These are phyloP conservation scores for Boletellus emodensis DNA, from an alignment of 768 basidiomycete species.

Conservation along the genomic window DNA sequence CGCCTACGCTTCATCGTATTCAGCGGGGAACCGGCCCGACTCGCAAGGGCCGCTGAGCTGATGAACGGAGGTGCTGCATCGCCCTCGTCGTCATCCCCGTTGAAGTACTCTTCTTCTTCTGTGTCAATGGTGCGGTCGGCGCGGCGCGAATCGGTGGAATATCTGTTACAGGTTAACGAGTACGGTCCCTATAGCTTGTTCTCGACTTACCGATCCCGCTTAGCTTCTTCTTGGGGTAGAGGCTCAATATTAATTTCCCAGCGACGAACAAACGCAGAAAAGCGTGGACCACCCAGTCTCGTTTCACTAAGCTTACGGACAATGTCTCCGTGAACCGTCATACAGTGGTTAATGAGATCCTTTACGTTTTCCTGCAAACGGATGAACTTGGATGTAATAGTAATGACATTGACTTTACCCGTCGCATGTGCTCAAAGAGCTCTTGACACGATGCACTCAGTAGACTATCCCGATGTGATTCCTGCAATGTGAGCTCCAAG, in stretches of 20 bases:
- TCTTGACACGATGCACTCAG: constrained; percentile 94
- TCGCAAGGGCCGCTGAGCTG: constrained; percentile 23
- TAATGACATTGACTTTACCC: constrained; percentile 45
- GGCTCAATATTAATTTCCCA: constrained; percentile 95
- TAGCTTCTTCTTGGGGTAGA: constrained; percentile 49
- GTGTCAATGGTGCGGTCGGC: constrained; percentile 52
- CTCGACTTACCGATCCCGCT: constrained; percentile 46
- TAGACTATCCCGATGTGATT: constrained; percentile 86
- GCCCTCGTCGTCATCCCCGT: constrained; percentile 78
- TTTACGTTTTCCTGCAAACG: constrained; percentile 76
- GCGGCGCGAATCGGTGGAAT: constrained; percentile 37
- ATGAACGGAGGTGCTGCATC: constrained; percentile 37
- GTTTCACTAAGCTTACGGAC: constrained; percentile 62
- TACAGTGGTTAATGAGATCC: constrained; percentile 76
- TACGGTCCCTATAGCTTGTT: constrained; percentile 7
- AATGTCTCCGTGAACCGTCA: constrained; percentile 67
- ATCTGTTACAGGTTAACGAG: constrained; percentile 30
- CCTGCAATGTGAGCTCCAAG: constrained; percentile 76
- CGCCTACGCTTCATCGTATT: constrained; percentile 57
- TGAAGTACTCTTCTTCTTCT: constrained; percentile 94
- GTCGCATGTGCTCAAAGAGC: constrained; percentile 87
- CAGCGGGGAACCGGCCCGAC: constrained; percentile 29
- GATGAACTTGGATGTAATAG: constrained; percentile 4
- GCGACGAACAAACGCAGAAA: constrained; percentile 66
- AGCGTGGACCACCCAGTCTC: constrained; percentile 60